Base-by-base conservation (phyloP, 139 green algal species). In the Astrephomene gubernaculifera region DNA sequence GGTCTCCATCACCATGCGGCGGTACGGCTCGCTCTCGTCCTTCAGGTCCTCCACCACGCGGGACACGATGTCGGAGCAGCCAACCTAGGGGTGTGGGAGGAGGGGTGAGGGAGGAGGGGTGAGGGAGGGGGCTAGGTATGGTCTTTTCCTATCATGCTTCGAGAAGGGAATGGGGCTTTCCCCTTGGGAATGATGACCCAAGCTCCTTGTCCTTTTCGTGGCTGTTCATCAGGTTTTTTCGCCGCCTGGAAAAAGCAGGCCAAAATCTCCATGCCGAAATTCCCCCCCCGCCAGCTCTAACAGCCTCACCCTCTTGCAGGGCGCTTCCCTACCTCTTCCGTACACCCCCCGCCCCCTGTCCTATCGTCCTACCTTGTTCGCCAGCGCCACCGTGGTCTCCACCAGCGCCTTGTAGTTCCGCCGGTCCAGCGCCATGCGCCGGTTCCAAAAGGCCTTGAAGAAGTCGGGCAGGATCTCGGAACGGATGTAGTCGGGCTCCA, bases 41-140 rank as follows among this genome's bases (percentile, higher is more conserved):
- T 99, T 99, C 22, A 99, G 83, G 92, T 99, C 97, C 89, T 99
- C 96, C 82, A 99, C 97, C 14, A 99, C 88, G n/a, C 96, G 94
- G 22, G 86, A 91, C 76, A 99, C 92, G 33, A 99, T 97, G 82
- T 99, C 96, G 24, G 87, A 86, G 74, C 92, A 96, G 14, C 97
- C 97, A 31, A 94, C 92, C 91, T 96, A 91, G 36, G 87, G 38
- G 88, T 83, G 70, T 7, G 25, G 31, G 38, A 21, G 70, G 10
- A 22, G 70, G 41, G 36, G 39, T 10, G n/a, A 43, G 35, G 19
- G 44, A 31, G 12, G 49, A 57, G 57, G 22, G 19, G 57, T 67
- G 6, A 67, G 22, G 57, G 19, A 22, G 19, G 22, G 57, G 17
- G 57, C 12, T 60, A 60, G 14, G 49, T 60, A 25, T 12, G 49